These are phyloP conservation scores for Alternaria alternata DNA, from an alignment of 2,329 filamentous ascomycete species.

Conservation along the genomic window DNA sequence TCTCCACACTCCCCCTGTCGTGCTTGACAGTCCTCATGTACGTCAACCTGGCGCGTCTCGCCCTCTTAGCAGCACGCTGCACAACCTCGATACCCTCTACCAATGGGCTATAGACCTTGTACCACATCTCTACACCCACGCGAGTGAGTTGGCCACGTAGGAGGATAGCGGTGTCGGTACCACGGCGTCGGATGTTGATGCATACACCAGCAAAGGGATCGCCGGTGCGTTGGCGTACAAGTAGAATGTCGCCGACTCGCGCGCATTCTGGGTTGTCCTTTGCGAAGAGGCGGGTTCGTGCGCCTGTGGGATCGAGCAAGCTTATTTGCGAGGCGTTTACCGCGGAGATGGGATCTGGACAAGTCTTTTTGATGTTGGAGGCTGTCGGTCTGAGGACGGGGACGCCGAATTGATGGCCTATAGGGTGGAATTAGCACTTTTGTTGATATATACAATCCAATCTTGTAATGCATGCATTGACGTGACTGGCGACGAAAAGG, in stretches of 20 bases:
- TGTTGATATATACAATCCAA: not conserved
- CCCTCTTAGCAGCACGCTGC: conserved; percentile 83
- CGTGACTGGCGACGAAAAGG: not conserved
- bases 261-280: conserved; percentile 79
- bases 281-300: conserved; percentile 82
- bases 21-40: conserved; percentile 73
- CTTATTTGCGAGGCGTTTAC: conserved; percentile 75
- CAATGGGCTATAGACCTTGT: conserved; percentile 91
- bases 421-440: conserved; percentile 10
- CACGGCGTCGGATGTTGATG: conserved; percentile 83
- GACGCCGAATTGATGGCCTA: conserved; percentile 51
- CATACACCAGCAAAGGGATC: conserved; percentile 92
- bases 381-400: conserved; percentile 61
- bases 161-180: conserved; percentile 86
- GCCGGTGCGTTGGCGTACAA: conserved; percentile 82
- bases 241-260: conserved; percentile 87
- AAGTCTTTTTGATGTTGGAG: conserved; percentile 62
- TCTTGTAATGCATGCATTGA: not conserved
- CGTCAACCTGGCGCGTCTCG: conserved; percentile 84
- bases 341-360: conserved; percentile 72
- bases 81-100: conserved; percentile 93
- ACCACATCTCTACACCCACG: conserved; percentile 95
- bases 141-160: conserved; percentile 86
- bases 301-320: conserved; percentile 83
- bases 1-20: conserved; percentile 50